Conservation (phyloP, 1,284 basidiomycete genomes). For the Wallemia hederae region DNA sequence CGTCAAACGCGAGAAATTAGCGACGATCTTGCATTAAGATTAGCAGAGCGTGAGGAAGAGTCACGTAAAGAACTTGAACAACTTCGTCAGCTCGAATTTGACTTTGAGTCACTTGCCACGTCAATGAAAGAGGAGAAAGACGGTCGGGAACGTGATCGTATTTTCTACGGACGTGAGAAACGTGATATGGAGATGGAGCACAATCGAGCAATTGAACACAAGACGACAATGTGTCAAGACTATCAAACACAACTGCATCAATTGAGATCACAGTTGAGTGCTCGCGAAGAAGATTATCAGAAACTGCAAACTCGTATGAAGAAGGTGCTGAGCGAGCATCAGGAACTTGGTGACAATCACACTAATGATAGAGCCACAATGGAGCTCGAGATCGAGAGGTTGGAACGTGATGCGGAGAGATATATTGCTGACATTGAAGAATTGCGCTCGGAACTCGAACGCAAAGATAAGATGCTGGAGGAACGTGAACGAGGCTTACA, state of each 20-base stretch:
- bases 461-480: constrained; percentile 30
- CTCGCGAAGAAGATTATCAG: constrained; percentile 28
- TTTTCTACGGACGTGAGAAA: constrained; percentile 7
- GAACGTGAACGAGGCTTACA: constrained; percentile 26
- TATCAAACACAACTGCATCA: constrained; percentile 15
- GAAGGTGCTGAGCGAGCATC: constrained; percentile 31
- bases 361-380: constrained; percentile 58
- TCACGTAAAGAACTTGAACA: constrained; percentile 7
- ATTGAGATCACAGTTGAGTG: constrained; percentile 17
- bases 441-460: constrained; percentile 38
- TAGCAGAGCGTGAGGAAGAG: constrained; percentile 17
- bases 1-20: constrained; percentile 29
- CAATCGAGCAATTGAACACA: constrained; percentile 13
- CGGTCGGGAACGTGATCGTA: constrained; percentile 10
- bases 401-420: constrained; percentile 53
- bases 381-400: constrained; percentile 64
- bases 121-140: constrained; percentile 27
- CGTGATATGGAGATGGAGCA: constrained; percentile 18
- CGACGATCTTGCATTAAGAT: constrained; percentile 41
- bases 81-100: constrained; percentile 14
- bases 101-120: constrained; percentile 33
- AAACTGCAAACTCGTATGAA: constrained; percentile 44
- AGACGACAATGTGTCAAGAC: background rate
- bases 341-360: constrained; percentile 46
- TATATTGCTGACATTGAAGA: constrained; percentile 51